These are phyloP conservation scores for Neofusicoccum sp. DNA, from an alignment of 2,329 filamentous ascomycete genomes.

Conservation along the genomic window DNA sequence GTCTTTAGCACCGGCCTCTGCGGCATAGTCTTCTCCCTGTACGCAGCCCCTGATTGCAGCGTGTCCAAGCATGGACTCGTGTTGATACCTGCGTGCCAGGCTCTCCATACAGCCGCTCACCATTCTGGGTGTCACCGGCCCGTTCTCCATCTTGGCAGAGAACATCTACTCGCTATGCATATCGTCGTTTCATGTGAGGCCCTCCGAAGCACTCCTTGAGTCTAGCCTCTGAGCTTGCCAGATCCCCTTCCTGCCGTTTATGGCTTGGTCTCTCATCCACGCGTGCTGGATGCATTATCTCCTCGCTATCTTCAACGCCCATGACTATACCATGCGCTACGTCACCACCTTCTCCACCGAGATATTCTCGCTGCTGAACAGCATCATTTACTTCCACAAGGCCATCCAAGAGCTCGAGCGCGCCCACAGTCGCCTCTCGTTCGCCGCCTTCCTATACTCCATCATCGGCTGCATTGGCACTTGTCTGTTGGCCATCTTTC, in stretches of 20 bases:
- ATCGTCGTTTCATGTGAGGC: slow-evolving; percentile 52
- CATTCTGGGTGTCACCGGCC: slow-evolving; percentile 64
- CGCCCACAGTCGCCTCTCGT: slow-evolving; percentile 55
- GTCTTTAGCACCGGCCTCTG: slow-evolving; percentile 66
- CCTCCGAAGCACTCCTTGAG: background rate
- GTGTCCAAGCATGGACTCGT: background rate
- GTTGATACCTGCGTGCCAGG: slow-evolving; percentile 25
- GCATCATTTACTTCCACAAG: slow-evolving; percentile 68
- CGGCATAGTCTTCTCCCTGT: slow-evolving; percentile 62
- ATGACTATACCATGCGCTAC: slow-evolving; percentile 70
- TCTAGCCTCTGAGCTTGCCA: slow-evolving; percentile 25
- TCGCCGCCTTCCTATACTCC: slow-evolving; percentile 64
- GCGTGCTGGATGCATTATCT: slow-evolving; percentile 64
- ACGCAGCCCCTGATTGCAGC: slow-evolving; percentile 23
- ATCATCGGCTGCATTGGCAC: slow-evolving; percentile 64
- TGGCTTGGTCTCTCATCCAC: slow-evolving; percentile 67
- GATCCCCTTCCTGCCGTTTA: slow-evolving; percentile 61
- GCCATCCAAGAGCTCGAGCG: slow-evolving; percentile 63
- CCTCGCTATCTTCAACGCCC: slow-evolving; percentile 64
- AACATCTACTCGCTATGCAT: slow-evolving; percentile 61
- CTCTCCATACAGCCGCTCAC: slow-evolving; percentile 63
- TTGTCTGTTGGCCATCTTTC: slow-evolving; percentile 60
- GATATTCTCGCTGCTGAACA: slow-evolving; percentile 66
- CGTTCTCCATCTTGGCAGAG: slow-evolving; percentile 65
- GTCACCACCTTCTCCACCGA: slow-evolving; percentile 66